Base-by-base conservation (phyloP, 2,329 filamentous ascomycete genomes). In the Colletotrichum destructivum region DNA sequence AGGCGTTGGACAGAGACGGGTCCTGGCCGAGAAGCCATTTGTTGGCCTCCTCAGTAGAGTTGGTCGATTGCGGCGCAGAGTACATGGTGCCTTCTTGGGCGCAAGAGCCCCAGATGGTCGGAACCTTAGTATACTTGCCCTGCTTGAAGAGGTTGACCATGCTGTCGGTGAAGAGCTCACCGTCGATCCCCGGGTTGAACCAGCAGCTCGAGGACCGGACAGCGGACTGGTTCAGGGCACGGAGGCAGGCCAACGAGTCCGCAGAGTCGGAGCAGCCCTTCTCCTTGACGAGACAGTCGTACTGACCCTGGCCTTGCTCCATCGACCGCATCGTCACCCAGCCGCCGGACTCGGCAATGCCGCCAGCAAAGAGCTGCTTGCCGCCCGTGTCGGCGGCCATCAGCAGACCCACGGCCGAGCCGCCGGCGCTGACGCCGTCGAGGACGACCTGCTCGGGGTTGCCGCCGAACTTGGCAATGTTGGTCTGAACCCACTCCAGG, bases 381-480 rank as follows among this genome's bases (percentile, higher is more conserved):
- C 80, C 79, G 21, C 87, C 88, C 3, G 84, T 85, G 66, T 88
- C 86, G 0, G 88, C 87, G 0, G 84, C 88, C 60, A 94, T 84
- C 31, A 93, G 90, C 26, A 93, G 84, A 42, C 85, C 87, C 21
- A 94, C 85, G 9, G 90, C 91, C 1, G 86, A 89, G 11, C 86
- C 92, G 3, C 93, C 93, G 1, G 92, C 92, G 69, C 90, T 92
- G 72, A 87, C 89, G 15, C 93, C 93, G 26, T 90, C 91, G 0
- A 94, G 82, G 0, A 91, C 89, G 7, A 95, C 91, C 74, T 93
- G 91, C 1, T 84, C 76, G 0, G 92, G 90, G 75, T 94, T 84
- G 15, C 93, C 93, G 4, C 92, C 93, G 74, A 95, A 95, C 78
- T 88, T 78, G 1, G 77, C 72, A 49, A 95, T 93, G 79, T 94